Percentiles rank a stretch among this genome's conserved stretches.
Evolutionary conservation across 495 filamentous ascomycete species (phyloP).

Genomic region (Aspergillus steynii): DNA sequence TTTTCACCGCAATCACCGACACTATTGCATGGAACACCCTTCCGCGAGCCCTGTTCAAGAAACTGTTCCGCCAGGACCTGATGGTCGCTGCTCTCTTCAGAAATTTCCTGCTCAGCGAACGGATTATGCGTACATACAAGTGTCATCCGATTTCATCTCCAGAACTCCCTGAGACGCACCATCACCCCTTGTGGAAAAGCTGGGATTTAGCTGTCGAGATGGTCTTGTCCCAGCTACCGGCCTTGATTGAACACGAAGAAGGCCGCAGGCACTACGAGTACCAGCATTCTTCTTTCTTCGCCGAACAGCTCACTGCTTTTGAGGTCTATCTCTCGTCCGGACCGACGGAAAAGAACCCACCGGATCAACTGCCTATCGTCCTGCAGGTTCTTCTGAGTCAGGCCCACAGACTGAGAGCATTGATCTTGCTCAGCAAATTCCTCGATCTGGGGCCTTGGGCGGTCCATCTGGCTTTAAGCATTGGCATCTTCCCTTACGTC

Average conservation of each 20-base stretch:
- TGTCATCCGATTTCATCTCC: slow-evolving; percentile 92
- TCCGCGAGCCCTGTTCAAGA: slow-evolving; percentile 86
- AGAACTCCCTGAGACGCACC: slow-evolving; percentile 83
- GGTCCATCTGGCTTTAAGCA: slow-evolving; percentile 91
- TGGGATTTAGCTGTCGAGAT: slow-evolving; percentile 98
- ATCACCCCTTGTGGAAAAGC: slow-evolving; percentile 93
- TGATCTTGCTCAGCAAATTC: slow-evolving; percentile 92
- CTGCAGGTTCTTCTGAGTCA: slow-evolving; percentile 95
- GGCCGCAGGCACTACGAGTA: slow-evolving; percentile 83
- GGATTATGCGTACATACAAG: slow-evolving; percentile 92
- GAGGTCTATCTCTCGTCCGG: slow-evolving; percentile 94
- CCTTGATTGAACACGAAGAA: slow-evolving; percentile 72
- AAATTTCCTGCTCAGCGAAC: slow-evolving; percentile 91
- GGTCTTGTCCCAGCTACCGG: slow-evolving; percentile 86
- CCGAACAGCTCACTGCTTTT: slow-evolving; percentile 95
- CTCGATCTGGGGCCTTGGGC: slow-evolving; percentile 96
- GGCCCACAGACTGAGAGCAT: slow-evolving; percentile 86
- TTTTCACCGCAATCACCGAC: slow-evolving; percentile 98
- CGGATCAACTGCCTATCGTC: slow-evolving; percentile 94
- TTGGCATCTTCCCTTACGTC: slow-evolving; percentile 98
- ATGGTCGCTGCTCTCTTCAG: slow-evolving; percentile 98
- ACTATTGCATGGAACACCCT: slow-evolving; percentile 98
- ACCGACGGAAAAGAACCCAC: slow-evolving; percentile 77
- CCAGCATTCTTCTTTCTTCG: slow-evolving; percentile 92
- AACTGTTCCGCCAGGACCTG: slow-evolving; percentile 95